Evolutionary conservation across 2,329 filamentous ascomycete species (phyloP), one percentile per base, ranked within the genome.

Genomic region (Pseudocercospora pini-densiflorae): DNA sequence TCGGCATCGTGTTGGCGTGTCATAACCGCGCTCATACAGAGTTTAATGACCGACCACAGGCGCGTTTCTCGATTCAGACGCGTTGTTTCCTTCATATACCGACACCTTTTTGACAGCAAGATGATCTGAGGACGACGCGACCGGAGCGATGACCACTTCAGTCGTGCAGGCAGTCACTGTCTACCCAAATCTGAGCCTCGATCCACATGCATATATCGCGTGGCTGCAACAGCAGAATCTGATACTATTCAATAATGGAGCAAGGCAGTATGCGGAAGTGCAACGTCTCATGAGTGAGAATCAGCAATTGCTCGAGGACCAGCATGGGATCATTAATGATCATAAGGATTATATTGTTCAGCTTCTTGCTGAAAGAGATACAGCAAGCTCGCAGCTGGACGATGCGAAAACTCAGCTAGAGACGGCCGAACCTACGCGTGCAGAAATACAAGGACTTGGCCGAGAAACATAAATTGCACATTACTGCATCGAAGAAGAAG

Each of bases 181-280:
- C 7, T 6, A 43, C 7, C 16, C 40, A 43, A 19, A 3, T 2
- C 53, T 10, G 27, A 57, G 55, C 31, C 19, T 19, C 43, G 61
- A 63, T 47, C 33, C 61, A 21, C 55, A 27, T 27, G 51, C 61
- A 14, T 51, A 36, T 19, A 51, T 63, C 21, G 51, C 61, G 3
- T 63, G 61, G 61, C 36, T 63, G 14, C 53, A 58, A 16, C 54
- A 31, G 21, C 51, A 63, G 33, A 36, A 63, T 27, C 61, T 51
- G 40, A 43, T 36, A 23, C 31, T 63, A 12, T 58, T 43, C 51
- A 33, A 45, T 23, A 12, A 58, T 54, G 36, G 45, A 31, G 24
- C 29, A 8, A n/a, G 12, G 21, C 24, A 57, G 29, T 62, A 74
- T 73, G 47, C 69, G 55, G 19, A 58, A 6, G 55, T 43, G 21